A percentile compares a stretch with the other conserved stretches of the same genome.
phyloP scores from a whole-genome alignment of 176 grass and related monocot genomes.

The Carex pumila region DNA sequence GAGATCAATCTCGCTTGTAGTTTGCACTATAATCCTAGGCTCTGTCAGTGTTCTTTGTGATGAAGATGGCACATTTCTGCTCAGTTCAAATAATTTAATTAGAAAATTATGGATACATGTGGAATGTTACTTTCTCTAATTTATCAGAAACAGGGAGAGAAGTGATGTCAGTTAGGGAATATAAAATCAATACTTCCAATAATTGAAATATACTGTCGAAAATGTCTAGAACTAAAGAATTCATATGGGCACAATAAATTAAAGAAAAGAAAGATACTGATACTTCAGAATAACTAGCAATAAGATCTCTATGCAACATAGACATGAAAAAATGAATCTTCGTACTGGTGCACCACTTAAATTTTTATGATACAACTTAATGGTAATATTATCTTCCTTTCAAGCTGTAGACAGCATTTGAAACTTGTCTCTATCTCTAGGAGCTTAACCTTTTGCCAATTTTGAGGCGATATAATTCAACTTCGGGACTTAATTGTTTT shows the following conservation, averaged over 20 bases:
- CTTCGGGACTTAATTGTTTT: background rate
- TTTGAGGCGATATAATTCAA: background rate
- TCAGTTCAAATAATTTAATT: background rate
- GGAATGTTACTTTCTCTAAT: background rate
- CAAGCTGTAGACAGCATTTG: background rate
- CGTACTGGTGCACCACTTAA: background rate
- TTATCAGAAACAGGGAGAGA: background rate
- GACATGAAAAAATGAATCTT: background rate
- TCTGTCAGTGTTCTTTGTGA: conserved; percentile 62
- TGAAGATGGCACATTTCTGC: conserved; percentile 59
- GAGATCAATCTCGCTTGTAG: conserved; percentile 97
- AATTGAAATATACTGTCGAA: background rate
- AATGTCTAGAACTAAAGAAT: background rate
- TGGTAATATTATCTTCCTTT: background rate
- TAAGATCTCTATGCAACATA: background rate
- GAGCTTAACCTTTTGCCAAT: background rate
- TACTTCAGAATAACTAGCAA: background rate
- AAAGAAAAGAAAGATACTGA: background rate
- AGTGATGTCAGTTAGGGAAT: background rate
- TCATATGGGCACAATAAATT: background rate
- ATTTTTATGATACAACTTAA: background rate
- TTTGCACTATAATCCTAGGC: conserved; percentile 82
- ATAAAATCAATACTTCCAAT: background rate
- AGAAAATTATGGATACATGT: background rate
- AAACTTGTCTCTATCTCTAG: background rate